These are phyloP conservation scores for Moesziomyces sp. DNA, from an alignment of 1,284 basidiomycete species.

Conservation along the genomic window DNA sequence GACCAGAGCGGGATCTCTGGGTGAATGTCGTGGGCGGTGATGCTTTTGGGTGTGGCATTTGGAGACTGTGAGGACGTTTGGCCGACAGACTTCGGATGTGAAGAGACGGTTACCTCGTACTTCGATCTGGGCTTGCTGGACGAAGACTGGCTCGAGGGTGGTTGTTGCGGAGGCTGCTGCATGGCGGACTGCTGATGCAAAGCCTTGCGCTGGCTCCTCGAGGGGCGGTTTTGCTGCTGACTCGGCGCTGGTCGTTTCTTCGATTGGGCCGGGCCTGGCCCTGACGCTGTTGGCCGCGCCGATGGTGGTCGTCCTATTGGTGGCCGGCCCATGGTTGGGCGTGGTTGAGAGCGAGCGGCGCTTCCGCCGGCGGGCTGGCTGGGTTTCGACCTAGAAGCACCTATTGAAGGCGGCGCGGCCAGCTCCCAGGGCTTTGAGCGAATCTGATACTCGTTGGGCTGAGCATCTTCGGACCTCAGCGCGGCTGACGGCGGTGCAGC, in stretches of 20 bases:
- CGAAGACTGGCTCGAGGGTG: background rate
- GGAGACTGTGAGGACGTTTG: background rate
- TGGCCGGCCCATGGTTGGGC: too few species aligned
- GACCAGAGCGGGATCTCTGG: slow-evolving; percentile 12
- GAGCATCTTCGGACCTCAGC: slow-evolving; percentile 35
- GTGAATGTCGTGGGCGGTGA: slow-evolving; percentile 7
- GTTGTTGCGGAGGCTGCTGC: background rate
- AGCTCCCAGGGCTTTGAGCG: slow-evolving; percentile 39
- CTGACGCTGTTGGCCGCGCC: too few species aligned
- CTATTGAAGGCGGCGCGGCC: slow-evolving; percentile 32
- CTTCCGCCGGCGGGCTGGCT: background rate
- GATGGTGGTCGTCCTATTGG: too few species aligned
- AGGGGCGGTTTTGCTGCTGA: background rate
- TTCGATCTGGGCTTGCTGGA: too few species aligned
- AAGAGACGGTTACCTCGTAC: too few species aligned
- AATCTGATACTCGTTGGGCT: slow-evolving; percentile 36
- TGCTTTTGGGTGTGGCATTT: background rate
- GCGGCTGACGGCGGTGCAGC: slow-evolving; percentile 33
- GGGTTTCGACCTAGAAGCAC: slow-evolving; percentile 7
- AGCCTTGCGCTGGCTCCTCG: background rate
- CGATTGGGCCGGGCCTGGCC: background rate
- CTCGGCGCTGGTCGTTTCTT: background rate
- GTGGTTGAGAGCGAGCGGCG: background rate
- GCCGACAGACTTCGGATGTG: background rate
- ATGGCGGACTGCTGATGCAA: background rate